A percentile compares a stretch with the other conserved stretches of the same genome.
phyloP scores from a whole-genome alignment of 352 stramenopile genomes.

The Phytophthora gonapodyides region DNA sequence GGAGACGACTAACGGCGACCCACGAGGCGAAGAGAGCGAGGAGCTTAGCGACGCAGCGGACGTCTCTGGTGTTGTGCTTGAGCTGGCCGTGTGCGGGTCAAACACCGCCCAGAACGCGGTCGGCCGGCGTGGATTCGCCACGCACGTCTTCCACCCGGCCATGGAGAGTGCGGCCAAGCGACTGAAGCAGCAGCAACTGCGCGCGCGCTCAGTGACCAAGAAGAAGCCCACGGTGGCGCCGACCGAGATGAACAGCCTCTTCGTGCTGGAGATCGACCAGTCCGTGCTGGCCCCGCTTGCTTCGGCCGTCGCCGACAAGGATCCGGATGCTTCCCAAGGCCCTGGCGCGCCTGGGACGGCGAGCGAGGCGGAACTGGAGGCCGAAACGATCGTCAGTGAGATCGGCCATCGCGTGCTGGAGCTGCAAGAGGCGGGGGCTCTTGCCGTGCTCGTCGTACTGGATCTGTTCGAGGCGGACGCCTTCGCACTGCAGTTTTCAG shows the following conservation, averaged over 20 bases:
- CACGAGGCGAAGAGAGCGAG: constrained; percentile 14
- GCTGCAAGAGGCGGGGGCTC: constrained; percentile 59
- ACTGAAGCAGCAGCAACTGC: constrained; percentile 45
- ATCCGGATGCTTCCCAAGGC: neutral
- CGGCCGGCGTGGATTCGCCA: constrained; percentile 48
- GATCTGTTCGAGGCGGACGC: constrained; percentile 62
- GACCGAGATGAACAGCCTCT: constrained; percentile 50
- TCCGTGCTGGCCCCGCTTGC: constrained; percentile 20
- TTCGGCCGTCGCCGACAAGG: constrained; percentile 15
- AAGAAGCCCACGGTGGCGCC: constrained; percentile 39
- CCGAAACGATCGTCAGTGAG: constrained; percentile 44
- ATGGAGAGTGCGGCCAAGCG: constrained; percentile 45
- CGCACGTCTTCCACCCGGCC: constrained; percentile 53
- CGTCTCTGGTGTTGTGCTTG: constrained; percentile 37
- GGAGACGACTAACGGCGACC: constrained; percentile 9
- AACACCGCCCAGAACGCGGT: constrained; percentile 31
- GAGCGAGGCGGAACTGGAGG: constrained; percentile 37
- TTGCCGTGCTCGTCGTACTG: constrained; percentile 64
- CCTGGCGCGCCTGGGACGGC: constrained; percentile 10
- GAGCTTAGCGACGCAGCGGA: neutral
- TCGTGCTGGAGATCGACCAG: constrained; percentile 53
- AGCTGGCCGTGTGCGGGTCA: constrained; percentile 54
- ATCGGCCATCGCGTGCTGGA: constrained; percentile 59
- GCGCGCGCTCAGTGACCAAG: constrained; percentile 38
- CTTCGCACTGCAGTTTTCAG: constrained; percentile 54